A percentile compares a stretch with the other conserved stretches of the same genome.
These are phyloP conservation scores for Phytophthora megakarya DNA, from an alignment of 352 stramenopile genomes.

Conservation along the genomic window DNA sequence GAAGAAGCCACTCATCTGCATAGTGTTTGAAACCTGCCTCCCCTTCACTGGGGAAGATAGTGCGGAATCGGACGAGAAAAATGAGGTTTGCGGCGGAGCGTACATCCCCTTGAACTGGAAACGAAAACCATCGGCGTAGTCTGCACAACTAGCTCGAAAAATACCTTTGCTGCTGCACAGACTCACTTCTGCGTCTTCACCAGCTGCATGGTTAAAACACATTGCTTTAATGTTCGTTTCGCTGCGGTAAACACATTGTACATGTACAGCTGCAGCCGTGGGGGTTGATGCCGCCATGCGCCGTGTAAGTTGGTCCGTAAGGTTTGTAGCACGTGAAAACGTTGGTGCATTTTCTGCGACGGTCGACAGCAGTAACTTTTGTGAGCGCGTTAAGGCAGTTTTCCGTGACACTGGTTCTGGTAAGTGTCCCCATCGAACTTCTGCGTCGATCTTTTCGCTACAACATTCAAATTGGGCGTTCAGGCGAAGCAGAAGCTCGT, in stretches of 20 bases:
- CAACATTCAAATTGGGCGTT: constrained; percentile 73
- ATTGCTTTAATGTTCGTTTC: constrained; percentile 87
- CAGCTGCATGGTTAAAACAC: constrained; percentile 73
- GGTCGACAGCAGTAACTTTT: constrained; percentile 63
- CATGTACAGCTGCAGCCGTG: constrained; percentile 39
- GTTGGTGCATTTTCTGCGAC: constrained; percentile 41
- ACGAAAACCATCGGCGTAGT: constrained; percentile 71
- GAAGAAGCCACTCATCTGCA: constrained; percentile 22
- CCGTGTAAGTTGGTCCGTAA: constrained; percentile 67
- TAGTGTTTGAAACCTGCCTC: constrained; percentile 16
- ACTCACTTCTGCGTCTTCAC: constrained; percentile 64
- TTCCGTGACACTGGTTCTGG: constrained; percentile 70
- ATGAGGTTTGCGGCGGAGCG: constrained; percentile 49
- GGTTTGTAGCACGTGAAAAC: constrained; percentile 47
- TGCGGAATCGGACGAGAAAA: constrained; percentile 39
- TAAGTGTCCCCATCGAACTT: constrained; percentile 75
- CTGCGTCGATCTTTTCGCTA: constrained; percentile 75
- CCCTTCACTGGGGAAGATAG: constrained; percentile 34
- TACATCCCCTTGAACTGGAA: constrained; percentile 88
- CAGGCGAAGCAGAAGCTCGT: constrained; percentile 75
- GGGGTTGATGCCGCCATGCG: constrained; percentile 47
- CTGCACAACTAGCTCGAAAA: constrained; percentile 61
- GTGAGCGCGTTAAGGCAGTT: constrained; percentile 60
- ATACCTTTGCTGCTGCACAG: constrained; percentile 81
- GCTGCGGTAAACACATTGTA: constrained; percentile 77